phyloP scores from a whole-genome alignment of 2,329 filamentous ascomycete species.

The Clonostachys byssicola region DNA sequence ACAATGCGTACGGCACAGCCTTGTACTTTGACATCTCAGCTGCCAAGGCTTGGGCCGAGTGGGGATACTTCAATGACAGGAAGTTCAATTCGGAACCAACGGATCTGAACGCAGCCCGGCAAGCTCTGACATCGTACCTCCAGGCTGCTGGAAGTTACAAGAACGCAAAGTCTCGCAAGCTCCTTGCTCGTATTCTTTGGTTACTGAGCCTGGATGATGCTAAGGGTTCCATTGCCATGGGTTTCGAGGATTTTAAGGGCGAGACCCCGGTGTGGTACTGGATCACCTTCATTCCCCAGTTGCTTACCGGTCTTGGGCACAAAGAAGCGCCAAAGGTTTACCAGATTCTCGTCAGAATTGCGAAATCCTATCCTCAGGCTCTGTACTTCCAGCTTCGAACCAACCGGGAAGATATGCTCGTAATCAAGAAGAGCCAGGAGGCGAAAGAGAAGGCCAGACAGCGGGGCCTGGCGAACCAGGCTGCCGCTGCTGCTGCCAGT shows the following conservation, averaged over 20 bases:
- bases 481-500: slow-evolving; percentile 28
- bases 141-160: slow-evolving; percentile 96
- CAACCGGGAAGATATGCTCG: slow-evolving; percentile 87
- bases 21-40: slow-evolving; percentile 94
- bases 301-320: slow-evolving; percentile 85
- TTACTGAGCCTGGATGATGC: slow-evolving; percentile 89
- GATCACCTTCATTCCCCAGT: slow-evolving; percentile 98
- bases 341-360: slow-evolving; percentile 84
- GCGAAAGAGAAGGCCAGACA: slow-evolving; percentile 60
- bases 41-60: slow-evolving; percentile 97
- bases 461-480: slow-evolving; percentile 41
- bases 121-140: slow-evolving; percentile 92
- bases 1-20: slow-evolving; percentile 90
- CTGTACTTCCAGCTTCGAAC: slow-evolving; percentile 95
- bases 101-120: slow-evolving; percentile 79
- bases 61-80: slow-evolving; percentile 96
- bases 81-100: slow-evolving; percentile 88
- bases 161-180: slow-evolving; percentile 90
- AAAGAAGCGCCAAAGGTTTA: slow-evolving; percentile 87
- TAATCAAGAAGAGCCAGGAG: slow-evolving; percentile 86
- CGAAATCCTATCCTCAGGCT: slow-evolving; percentile 91
- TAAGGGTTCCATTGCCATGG: slow-evolving; percentile 74
- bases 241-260: slow-evolving; percentile 95
- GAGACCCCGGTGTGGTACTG: slow-evolving; percentile 99
- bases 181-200: slow-evolving; percentile 92